Base-by-base conservation (phyloP, 371 early-diverging fungal species). In the Rhizopus stolonifer region DNA sequence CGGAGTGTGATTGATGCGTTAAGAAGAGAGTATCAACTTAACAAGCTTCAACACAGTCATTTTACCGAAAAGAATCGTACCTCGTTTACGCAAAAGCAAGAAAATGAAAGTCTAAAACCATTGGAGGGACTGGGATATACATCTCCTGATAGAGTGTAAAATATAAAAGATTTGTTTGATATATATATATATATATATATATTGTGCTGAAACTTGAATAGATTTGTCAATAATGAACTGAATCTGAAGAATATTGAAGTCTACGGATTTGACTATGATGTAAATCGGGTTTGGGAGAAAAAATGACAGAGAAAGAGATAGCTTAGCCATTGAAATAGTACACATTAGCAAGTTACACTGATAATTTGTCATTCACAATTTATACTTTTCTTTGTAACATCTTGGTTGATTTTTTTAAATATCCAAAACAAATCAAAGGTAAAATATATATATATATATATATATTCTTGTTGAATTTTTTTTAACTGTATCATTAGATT, bases 311-410 rank as follows among this genome's bases (percentile, higher is more conserved):
- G 26, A 25, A 18, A 17, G 15, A 25, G 13, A 34, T 56, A 17
- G 8, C 23, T n/a, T 26, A 42, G 9, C 22, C 10, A 8, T 21
- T 44, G 13, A n/a, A 3, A 14, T 55, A 85, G 78, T 86, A 84
- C 62, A 86, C 84, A 6, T 54, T 86, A 15, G 84, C 86, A 15
- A 76, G 76, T 42, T 86, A 86, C 47, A 81, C 82, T 1, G 68
- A 76, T 31, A 69, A 72, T 46, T 52, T 86, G 15, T 78, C 82
- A 0, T 61, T 67, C 21, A 78, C 77, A 0, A 86, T 86, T 19
- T 86, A 83, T 43, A 69, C 76, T 31, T 76, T 82, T 51, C 50
- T 86, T 9, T 65, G 77, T 24, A 79, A 81, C 46, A 71, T 77
- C 14, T 54, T 86, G 14, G 79, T 86, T 4, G 69, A 75, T 32